Base-by-base conservation (phyloP, 2,329 filamentous ascomycete species). In the Aspergillus hiratsukae region DNA sequence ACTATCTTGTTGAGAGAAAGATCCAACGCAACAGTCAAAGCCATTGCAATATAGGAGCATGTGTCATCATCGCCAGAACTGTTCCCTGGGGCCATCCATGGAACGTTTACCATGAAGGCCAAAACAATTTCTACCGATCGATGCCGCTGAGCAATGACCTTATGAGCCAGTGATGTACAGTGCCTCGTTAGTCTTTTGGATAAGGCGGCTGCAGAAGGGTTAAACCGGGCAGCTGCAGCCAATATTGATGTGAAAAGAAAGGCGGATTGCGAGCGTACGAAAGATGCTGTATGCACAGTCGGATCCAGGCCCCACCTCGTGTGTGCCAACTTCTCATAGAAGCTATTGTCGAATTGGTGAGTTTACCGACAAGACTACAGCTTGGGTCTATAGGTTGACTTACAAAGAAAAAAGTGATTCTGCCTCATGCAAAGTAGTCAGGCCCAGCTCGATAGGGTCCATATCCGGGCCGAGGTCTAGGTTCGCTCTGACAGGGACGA, bases 291-390 rank as follows among this genome's bases (percentile, higher is more conserved):
- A 64, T 90, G 87, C 4, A 90, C 75, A 14, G 81, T 69, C 1
- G 86, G 85, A 62, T 90, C 87, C 8, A 90, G 81, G 0, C 87
- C 87, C 87, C 87, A 90, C 68, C 87, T 76, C 0, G 87, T 90
- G 68, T 90, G 87, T 1, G 87, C 84, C 4, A 90, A 79, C 51
- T 87, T 86, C 25, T 85, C 79, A 65, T 88, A 84, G 63, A 89
- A 90, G 64, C 86, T 88, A 46, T 37, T 37, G 31, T 17, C 19
- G 25, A 53, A 19, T 37, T 54, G 7, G 35, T 56, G 21, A 60
- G 49, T 37, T 17, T 14, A 37, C 31, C 14, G 14, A 37, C 53
- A 14, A 29, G 14, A 35, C 31, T 11, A 28, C 25, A 14, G 37
- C 4, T 14, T 49, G n/a, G 10, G 21, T 14, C 3, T 25, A 21